These are phyloP conservation scores for Solanum tarapatanum DNA, from an alignment of 257 asterid species.

Conservation along the genomic window DNA sequence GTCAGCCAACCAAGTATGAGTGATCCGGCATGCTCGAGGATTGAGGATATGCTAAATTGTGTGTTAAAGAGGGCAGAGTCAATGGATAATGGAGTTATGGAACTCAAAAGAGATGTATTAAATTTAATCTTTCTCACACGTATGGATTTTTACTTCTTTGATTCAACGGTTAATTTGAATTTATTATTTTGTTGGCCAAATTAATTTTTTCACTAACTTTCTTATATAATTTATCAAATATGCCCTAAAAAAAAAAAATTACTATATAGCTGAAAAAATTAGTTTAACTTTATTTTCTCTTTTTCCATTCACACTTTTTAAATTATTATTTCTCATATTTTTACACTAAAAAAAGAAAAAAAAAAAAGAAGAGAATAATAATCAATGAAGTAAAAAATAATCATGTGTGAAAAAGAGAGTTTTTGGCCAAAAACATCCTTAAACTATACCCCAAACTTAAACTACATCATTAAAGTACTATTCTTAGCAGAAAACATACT, in stretches of 20 bases:
- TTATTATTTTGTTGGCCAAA: no score
- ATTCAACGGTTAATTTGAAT: not conserved
- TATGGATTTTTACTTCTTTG: not conserved
- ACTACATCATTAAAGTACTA: no score
- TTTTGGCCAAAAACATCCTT: no score
- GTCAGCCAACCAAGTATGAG: not conserved
- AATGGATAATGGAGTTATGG: not conserved
- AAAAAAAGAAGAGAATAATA: no score
- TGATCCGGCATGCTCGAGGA: not conserved
- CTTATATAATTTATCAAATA: no score
- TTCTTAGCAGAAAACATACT: no score
- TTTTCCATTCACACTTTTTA: not conserved
- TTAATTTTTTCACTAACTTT: not conserved
- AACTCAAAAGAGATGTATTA: not conserved
- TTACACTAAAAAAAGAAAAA: not conserved
- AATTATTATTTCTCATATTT: not conserved
- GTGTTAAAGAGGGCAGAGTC: not conserved
- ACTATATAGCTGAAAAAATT: no score
- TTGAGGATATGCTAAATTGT: not conserved
- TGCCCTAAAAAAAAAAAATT: no score
- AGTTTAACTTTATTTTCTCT: not conserved
- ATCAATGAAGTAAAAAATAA: not conserved
- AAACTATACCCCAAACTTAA: no score
- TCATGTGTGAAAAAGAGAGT: not conserved
- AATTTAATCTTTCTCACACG: not conserved